Percentiles rank a stretch among this genome's conserved stretches.
phyloP scores from a whole-genome alignment of 2,329 filamentous ascomycete genomes.

The Fusarium sp. region DNA sequence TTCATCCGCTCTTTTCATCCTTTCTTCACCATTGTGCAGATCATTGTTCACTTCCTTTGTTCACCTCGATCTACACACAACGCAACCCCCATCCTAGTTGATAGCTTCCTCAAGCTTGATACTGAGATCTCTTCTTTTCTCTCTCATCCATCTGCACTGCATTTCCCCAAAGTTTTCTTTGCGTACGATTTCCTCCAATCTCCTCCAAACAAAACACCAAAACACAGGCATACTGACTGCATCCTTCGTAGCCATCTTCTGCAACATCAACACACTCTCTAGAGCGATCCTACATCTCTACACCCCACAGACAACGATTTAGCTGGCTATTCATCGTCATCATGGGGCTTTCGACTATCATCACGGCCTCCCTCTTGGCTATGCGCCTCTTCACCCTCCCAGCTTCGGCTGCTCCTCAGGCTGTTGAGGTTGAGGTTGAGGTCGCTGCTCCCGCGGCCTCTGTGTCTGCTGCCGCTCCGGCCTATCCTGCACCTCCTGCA shows the following conservation, averaged over 20 bases:
- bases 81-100: not conserved
- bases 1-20: conserved; percentile 12
- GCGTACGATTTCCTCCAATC: not conserved
- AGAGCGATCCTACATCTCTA: conserved; percentile 21
- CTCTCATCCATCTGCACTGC: not conserved
- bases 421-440: not conserved
- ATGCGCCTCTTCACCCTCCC: conserved; percentile 55
- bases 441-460: conserved; percentile 26
- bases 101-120: conserved; percentile 23
- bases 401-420: conserved; percentile 49
- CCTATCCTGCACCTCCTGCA: conserved; percentile 5
- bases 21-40: conserved; percentile 2
- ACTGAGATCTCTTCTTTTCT: not conserved
- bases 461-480: not conserved
- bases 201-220: not conserved
- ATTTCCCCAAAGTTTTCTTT: not conserved
- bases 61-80: not conserved
- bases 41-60: conserved; percentile 13
- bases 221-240: conserved; percentile 21
- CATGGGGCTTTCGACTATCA: conserved; percentile 59
- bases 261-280: conserved; percentile 29
- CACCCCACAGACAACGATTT: conserved; percentile 34
- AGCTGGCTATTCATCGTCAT: conserved; percentile 56
- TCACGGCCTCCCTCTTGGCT: conserved; percentile 58
- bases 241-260: conserved; percentile 23